Evolutionary conservation across 2,329 filamentous ascomycete species (phyloP), one percentile per base, ranked within the genome.

Genomic region (Aspergillus chevalieri): DNA sequence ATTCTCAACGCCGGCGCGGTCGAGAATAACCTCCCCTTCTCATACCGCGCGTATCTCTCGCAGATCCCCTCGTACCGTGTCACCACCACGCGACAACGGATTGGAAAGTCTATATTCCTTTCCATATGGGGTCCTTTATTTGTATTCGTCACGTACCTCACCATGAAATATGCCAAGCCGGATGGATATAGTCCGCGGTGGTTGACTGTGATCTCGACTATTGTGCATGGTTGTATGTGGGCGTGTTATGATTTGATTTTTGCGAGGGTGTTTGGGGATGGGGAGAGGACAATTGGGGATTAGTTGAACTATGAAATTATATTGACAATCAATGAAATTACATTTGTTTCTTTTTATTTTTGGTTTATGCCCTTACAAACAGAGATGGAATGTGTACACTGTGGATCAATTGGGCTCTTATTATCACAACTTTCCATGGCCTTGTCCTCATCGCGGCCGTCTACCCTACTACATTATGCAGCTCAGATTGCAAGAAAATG

Each of bases 211-310:
- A 47, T 79, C 0, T 73, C 78, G 49, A 77, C 74, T 1, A 66
- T 74, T 1, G 10, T 86, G 1, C 82, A 86, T 51, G 75, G 70
- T 1, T 64, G 75, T 0, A 68, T 83, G 57, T 91, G 86, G 87
- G 61, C 57, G 43, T 77, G 70, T 43, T 89, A 90, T 69, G 86
- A 89, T 69, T 52, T 46, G 0, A 63, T 81, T 15, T 85, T 86
- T 57, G 84, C 82, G 66, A 72, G 69, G 1, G 38, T 85, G 0
- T 96, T 94, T 74, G 92, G 92, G 0, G 87, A 97, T 63, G 93
- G 93, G 0, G 92, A 97, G 75, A 80, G 81, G 58, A 83, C 80
- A 1, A 62, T 75, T 17, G 59, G 57, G 34, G 55, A 63, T 56
- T 41, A 19, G 38, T 12, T 22, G 21, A 12, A 10, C 26, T 30